Conservation (phyloP, 192 early-diverging fungal species). For the Coemansia sp. region DNA sequence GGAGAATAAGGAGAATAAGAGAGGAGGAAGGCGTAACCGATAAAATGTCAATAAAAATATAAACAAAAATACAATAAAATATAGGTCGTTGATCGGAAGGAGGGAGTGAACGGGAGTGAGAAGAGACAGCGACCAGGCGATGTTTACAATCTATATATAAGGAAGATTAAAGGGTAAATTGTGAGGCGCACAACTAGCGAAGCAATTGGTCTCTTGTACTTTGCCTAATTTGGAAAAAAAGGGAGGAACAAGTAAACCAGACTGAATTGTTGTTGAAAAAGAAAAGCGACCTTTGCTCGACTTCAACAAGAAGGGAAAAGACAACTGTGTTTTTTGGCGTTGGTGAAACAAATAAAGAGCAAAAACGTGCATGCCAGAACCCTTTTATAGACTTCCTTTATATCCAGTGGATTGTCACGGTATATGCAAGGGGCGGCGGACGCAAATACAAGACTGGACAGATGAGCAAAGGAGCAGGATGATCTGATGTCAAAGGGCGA, state of each 20-base stretch:
- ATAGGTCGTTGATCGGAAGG: background rate
- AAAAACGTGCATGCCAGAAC: background rate
- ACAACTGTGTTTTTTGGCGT: background rate
- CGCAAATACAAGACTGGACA: background rate
- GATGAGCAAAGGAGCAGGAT: background rate
- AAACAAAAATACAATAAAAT: background rate
- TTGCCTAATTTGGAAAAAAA: conserved; percentile 6
- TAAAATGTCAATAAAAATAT: background rate
- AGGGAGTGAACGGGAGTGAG: background rate
- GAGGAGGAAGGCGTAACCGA: background rate
- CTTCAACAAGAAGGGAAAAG: background rate
- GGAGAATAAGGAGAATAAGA: background rate
- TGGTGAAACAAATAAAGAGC: background rate
- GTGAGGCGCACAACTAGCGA: background rate
- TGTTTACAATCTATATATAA: conserved; percentile 3
- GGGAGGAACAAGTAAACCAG: background rate
- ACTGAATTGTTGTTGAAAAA: background rate
- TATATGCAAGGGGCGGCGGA: background rate
- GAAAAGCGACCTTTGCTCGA: background rate
- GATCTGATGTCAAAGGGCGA: background rate
- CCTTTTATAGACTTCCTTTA: background rate
- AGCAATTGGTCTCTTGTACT: background rate
- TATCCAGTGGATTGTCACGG: background rate
- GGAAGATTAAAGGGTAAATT: conserved; percentile 6
- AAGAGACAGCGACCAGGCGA: background rate